Conservation (phyloP, 176 grass and related monocot species). For the Ampelocalamus luodianensis region DNA sequence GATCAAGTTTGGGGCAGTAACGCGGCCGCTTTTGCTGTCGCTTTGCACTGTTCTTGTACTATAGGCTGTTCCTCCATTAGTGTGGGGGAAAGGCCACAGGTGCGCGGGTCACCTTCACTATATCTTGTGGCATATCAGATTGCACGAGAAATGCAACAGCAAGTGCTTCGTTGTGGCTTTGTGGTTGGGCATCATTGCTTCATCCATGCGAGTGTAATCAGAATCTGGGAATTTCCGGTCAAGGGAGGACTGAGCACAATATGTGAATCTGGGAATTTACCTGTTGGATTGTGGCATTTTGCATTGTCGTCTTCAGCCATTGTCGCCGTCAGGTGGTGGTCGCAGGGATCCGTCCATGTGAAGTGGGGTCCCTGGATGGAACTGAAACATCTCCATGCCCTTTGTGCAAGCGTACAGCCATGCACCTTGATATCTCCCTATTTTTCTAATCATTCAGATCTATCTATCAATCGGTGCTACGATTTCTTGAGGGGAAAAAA, state of each 20-base stretch:
- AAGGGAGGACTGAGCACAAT: background rate
- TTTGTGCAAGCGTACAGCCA: background rate
- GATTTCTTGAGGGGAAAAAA: too few species aligned
- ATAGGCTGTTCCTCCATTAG: background rate
- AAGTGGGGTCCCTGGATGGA: slow-evolving; percentile 4
- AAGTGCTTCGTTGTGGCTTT: background rate
- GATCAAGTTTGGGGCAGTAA: slow-evolving; percentile 25
- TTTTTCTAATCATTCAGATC: background rate
- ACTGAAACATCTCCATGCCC: background rate
- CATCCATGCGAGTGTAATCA: background rate
- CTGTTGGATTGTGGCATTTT: slow-evolving; percentile 9
- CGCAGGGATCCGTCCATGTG: slow-evolving; percentile 23
- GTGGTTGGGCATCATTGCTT: background rate
- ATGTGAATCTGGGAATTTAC: slow-evolving; percentile 26
- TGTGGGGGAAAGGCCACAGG: background rate
- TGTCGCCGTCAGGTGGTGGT: slow-evolving; percentile 23
- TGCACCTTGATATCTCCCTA: background rate
- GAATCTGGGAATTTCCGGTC: background rate
- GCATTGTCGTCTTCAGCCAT: background rate
- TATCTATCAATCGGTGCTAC: background rate
- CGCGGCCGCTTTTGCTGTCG: background rate
- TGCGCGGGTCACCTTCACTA: background rate
- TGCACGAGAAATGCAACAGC: background rate
- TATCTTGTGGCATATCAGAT: background rate
- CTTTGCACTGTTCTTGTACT: slow-evolving; percentile 13